Conservation (phyloP, 768 basidiomycete genomes). For the Chalciporus sphaerocephalus region DNA sequence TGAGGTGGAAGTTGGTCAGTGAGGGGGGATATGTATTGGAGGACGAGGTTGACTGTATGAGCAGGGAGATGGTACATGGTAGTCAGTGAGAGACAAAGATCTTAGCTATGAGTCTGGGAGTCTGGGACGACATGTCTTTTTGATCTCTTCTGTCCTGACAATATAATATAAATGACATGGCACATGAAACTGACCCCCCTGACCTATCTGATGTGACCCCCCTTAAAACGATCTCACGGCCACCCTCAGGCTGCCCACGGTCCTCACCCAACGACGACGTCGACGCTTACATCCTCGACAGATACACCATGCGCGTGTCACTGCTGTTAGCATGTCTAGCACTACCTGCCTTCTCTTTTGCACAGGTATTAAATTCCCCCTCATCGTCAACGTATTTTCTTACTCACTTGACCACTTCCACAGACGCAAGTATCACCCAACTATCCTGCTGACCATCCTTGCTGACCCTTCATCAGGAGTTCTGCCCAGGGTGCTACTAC, state of each 20-base stretch:
- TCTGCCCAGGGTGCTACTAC: constrained; percentile 40
- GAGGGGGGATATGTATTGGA: constrained; percentile 56
- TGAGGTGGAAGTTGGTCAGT: constrained; percentile 51
- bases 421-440: constrained; percentile 35
- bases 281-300: neutral
- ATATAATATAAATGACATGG: too few species aligned
- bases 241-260: neutral
- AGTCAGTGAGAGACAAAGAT: neutral
- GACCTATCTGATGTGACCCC: constrained; percentile 3
- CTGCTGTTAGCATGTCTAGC: constrained; percentile 32
- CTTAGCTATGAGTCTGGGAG: too few species aligned
- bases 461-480: constrained; percentile 41
- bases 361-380: constrained; percentile 28
- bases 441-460: constrained; percentile 27
- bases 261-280: neutral
- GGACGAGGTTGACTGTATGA: constrained; percentile 42
- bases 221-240: constrained; percentile 9
- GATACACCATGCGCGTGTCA: constrained; percentile 25
- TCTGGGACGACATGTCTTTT: neutral
- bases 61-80: constrained; percentile 35
- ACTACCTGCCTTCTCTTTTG: constrained; percentile 23
- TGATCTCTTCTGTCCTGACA: too few species aligned
- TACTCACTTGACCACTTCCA: constrained; percentile 3
- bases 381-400: neutral
- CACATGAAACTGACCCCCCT: constrained; percentile 12